Conservation (phyloP, 2,329 filamentous ascomycete genomes). For the Tolypocladium amazonense region DNA sequence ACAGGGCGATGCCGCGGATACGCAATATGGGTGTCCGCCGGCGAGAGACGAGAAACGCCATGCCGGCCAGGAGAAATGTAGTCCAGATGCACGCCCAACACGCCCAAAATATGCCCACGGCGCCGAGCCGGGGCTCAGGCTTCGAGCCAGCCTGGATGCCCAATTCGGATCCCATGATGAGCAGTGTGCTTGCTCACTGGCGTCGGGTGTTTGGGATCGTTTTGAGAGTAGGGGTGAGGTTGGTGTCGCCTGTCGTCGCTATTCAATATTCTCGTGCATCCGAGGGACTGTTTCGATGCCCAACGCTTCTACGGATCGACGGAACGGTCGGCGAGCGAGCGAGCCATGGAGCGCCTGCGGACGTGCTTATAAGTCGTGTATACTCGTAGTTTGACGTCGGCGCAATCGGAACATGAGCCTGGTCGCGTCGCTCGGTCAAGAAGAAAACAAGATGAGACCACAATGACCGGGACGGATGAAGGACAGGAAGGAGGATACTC, state of each 20-base stretch:
- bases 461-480: neutral
- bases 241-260: neutral
- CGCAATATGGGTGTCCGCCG: conserved; percentile 25
- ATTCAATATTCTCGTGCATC: neutral
- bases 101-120: conserved; percentile 23
- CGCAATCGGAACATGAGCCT: neutral
- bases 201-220: neutral
- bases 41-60: conserved; percentile 25
- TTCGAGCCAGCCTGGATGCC: conserved; percentile 11
- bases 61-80: conserved; percentile 22
- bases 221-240: neutral
- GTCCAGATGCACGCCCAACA: conserved; percentile 22
- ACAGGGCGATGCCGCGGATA: conserved; percentile 27
- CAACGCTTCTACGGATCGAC: neutral
- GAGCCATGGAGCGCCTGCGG: neutral
- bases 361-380: neutral
- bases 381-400: neutral
- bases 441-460: neutral
- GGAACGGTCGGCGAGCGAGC: neutral
- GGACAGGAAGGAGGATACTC: neutral
- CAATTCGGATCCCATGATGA: conserved; percentile 14
- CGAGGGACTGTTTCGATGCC: neutral
- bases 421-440: neutral
- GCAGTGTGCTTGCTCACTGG: neutral
- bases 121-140: conserved; percentile 10